Evolutionary conservation across 352 stramenopile species (phyloP), one percentile per base, ranked within the genome.

Genomic region (Phytophthora sojae): DNA sequence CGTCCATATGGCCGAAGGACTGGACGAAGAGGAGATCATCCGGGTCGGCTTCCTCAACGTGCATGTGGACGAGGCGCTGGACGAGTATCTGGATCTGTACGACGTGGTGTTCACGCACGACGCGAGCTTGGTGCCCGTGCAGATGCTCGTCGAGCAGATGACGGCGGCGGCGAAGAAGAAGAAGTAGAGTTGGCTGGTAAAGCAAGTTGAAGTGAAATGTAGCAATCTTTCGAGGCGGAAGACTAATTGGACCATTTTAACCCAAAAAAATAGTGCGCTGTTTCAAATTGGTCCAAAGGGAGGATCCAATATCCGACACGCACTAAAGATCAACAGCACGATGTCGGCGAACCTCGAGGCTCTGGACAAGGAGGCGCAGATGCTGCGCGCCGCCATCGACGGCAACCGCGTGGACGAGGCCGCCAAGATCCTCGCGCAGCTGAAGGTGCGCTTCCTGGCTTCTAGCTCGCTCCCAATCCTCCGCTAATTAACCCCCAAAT

Each of bases 61-160:
- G 5, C 76, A 91, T 61, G 81, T 91, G 15, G 65, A 90, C n/a
- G 87, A 93, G 21, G 60, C 64, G 8, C 30, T 93, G 29, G 83
- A 91, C 15, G 78, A 90, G 62, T 94, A 94, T 52, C 70, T 94
- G 8, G 50, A 71, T 6, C 65, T 84, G 6, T 93, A 80, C 60
- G 86, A 93, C 65, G 75, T 93, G 6, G 86, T 93, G 26, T 80
- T 93, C 64, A 89, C 82, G 6, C 69, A 91, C 69, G 83, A 93
- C 69, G 82, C 69, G 29, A 92, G 76, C 72, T 64, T 93, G 6
- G 42, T 72, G 17, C 68, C 77, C 9, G 79, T 89, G 6, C 69
- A 86, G 30, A 58, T 84, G 57, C 67, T 91, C 47, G 25, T 91
- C 14, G 70, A 83, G 37, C 81, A 87, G 71, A 77, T 91, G 3